Conservation (phyloP, 2,329 filamentous ascomycete genomes). For the Penicillium rolfsii region DNA sequence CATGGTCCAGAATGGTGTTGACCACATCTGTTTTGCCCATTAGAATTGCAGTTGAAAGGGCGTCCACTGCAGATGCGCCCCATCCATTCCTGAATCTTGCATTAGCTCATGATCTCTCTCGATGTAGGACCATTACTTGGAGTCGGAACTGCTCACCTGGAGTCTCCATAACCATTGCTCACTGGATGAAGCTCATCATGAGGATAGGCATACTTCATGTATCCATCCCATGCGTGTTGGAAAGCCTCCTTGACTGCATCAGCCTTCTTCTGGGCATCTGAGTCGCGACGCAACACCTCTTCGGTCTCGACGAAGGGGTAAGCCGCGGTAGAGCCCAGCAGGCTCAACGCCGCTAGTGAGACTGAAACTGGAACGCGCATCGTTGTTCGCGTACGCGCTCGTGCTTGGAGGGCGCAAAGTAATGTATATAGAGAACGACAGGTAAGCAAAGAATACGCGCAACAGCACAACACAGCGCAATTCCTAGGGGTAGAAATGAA, state of each 20-base stretch:
- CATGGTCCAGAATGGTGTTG: constrained; percentile 69
- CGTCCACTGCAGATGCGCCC: constrained; percentile 82
- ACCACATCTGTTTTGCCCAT: constrained; percentile 73
- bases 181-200: constrained; percentile 75
- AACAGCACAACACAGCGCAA: constrained; percentile 1
- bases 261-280: constrained; percentile 46
- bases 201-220: constrained; percentile 73
- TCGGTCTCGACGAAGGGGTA: constrained; percentile 25
- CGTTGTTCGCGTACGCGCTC: constrained; percentile 5
- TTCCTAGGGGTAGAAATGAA: not conserved
- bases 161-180: constrained; percentile 66
- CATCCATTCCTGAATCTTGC: constrained; percentile 68
- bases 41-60: constrained; percentile 75
- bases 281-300: constrained; percentile 15
- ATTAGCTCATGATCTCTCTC: constrained; percentile 7
- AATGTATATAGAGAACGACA: constrained; percentile 13
- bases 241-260: constrained; percentile 70
- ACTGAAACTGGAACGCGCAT: constrained; percentile 36
- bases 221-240: constrained; percentile 71
- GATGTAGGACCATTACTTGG: too few species aligned
- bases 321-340: constrained; percentile 29
- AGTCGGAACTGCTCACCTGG: constrained; percentile 58
- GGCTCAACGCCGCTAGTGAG: constrained; percentile 29
- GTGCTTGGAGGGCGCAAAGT: not conserved
- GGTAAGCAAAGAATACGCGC: constrained; percentile 1